phyloP scores from a whole-genome alignment of 257 asterid genomes.

The Lycium ferocissimum region DNA sequence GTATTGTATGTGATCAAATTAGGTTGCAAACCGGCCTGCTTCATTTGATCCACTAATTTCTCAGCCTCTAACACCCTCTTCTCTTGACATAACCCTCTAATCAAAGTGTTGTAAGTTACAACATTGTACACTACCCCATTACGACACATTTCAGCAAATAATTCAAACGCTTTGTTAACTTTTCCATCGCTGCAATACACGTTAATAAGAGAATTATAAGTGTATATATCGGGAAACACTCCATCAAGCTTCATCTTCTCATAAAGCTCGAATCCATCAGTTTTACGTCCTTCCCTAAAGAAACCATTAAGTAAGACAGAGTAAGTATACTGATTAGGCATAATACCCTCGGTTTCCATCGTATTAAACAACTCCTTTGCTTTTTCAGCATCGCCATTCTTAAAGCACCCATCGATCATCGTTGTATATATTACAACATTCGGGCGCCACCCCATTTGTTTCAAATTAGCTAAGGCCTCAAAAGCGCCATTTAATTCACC shows the following conservation, averaged over 20 bases:
- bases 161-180: constrained; percentile 49
- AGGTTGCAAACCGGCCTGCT: constrained; percentile 56
- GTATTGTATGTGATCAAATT: constrained; percentile 65
- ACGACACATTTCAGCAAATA: constrained; percentile 66
- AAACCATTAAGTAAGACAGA: constrained; percentile 70
- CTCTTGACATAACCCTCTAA: constrained; percentile 64
- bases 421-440: constrained; percentile 76
- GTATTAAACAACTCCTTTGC: constrained; percentile 56
- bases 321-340: constrained; percentile 71
- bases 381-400: constrained; percentile 54
- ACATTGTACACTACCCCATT: constrained; percentile 62
- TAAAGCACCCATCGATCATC: constrained; percentile 72
- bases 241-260: constrained; percentile 68
- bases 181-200: constrained; percentile 54
- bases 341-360: constrained; percentile 60
- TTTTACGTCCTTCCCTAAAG: constrained; percentile 58
- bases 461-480: constrained; percentile 48
- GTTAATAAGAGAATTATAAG: constrained; percentile 58
- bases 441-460: constrained; percentile 52
- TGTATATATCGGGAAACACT: constrained; percentile 61
- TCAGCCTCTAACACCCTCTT: constrained; percentile 53
- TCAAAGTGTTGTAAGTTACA: constrained; percentile 72
- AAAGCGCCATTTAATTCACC: constrained; percentile 60
- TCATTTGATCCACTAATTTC: constrained; percentile 61
- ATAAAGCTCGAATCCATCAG: constrained; percentile 67